Evolutionary conservation across 768 basidiomycete species (phyloP), one percentile per base, ranked within the genome.

Genomic region (Lactarius hengduanensis): DNA sequence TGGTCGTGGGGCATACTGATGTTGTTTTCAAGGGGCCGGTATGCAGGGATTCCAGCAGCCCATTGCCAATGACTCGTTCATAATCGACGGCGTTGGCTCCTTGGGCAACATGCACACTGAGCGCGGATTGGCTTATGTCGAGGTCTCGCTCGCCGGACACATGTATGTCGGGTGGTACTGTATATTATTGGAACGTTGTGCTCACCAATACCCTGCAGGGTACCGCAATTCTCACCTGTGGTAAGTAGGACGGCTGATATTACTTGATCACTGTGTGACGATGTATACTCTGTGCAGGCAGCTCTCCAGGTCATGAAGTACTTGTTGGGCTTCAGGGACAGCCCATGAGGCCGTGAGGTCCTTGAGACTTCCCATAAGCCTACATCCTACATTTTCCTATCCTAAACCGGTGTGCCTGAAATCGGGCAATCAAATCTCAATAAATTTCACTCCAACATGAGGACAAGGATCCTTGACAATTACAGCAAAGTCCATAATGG

Each of bases 1-100:
- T 28, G 28, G 28, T 28, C 2, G 28, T 28, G 28, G 32, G 68
- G 15, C 13, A 43, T 43, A 7, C 60, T 63, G 15, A 40, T 32
- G 26, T 78, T 77, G 74, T 22, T 78, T 77, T 74, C 79, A 83
- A 50, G 84, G 85, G 89, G 78, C 78, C 65, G 87, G 87, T 1
- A 36, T 78, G 64, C 90, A 91, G 77, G 90, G 90, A 0, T 91
- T 91, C 83, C 89, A 87, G 67, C 85, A 81, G 0, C 88, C 87
- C 7, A 89, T 90, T 58, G 73, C 75, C 16, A 77, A 82, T 45
- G 89, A 91, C 69, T 87, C 83, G 68, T 88, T 91, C 78, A 74
- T 90, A 62, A 82, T 91, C 61, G 87, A 89, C 63, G 87, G 86
- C n/a, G 80, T 90, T 53, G 90, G 89, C 32, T 81, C 89, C 3